Evolutionary conservation across 768 basidiomycete genomes (phyloP), one percentile per base, ranked within the genome.

Genomic region (Dioszegia crocea): DNA sequence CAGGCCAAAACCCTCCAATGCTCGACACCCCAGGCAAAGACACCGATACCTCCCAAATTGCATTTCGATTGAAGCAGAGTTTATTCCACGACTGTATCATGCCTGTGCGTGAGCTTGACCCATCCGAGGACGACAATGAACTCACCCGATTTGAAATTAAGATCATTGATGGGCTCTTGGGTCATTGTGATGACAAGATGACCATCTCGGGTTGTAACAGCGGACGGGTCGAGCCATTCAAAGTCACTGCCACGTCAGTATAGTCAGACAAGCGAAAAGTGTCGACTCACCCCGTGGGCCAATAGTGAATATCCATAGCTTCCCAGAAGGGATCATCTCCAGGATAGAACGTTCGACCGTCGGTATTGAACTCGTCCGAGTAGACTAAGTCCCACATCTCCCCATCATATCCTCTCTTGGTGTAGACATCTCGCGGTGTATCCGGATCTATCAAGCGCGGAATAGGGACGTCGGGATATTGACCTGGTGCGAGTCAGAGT

Each of bases 51-150:
- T 88, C 84, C 50, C 92, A 79, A 57, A 89, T 80, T 29, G 68
- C 70, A 39, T 92, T 92, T 36, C 89, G 89, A 27, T 89, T 89
- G 78, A 94, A 92, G 79, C 90, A 97, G 64, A 97, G 88, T 76
- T 94, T 92, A 78, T 94, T 94, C 77, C 77, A 78, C 0, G 74
- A 73, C 50, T 76, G 73, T 16, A 77, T 30, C 76, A 76, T 76
- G 36, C 71, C 75, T 21, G 8, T 33, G n/a, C n/a, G n/a, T n/a
- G n/a, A n/a, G n/a, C n/a, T n/a, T n/a, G n/a, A n/a, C n/a, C n/a
- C n/a, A n/a, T n/a, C n/a, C n/a, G n/a, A n/a, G n/a, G n/a, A n/a
- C n/a, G n/a, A n/a, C n/a, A n/a, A n/a, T n/a, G n/a, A n/a, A n/a
- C n/a, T n/a, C n/a, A n/a, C n/a, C n/a, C n/a, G 71, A 74, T 54